Evolutionary conservation across 1,284 basidiomycete genomes (phyloP).

Genomic region (Macrocystidia cucumis): DNA sequence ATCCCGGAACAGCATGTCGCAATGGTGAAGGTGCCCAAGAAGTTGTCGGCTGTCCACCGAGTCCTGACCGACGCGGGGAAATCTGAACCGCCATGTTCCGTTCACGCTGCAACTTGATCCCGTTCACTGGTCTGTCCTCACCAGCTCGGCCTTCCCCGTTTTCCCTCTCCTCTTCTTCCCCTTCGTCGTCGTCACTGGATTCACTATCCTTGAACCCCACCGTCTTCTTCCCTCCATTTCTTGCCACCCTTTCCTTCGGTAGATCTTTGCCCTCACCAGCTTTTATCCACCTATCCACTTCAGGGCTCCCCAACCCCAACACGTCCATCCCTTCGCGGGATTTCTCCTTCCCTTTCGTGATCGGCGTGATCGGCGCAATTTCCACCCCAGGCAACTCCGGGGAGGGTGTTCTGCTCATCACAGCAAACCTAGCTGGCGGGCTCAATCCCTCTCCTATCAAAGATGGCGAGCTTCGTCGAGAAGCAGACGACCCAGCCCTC

Average conservation of each 20-base stretch:
- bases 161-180: constrained; percentile 10
- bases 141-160: too few relatives aligned
- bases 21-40: constrained; percentile 37
- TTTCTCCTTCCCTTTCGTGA: constrained; percentile 21
- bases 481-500: constrained; percentile 7
- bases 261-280: constrained; percentile 21
- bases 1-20: constrained; percentile 14
- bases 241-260: constrained; percentile 13
- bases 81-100: constrained; percentile 45
- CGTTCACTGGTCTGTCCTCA: too few relatives aligned
- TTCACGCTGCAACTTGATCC: too few relatives aligned
- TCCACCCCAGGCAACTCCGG: constrained; percentile 39
- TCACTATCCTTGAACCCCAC: constrained; percentile 24
- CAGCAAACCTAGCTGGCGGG: constrained; percentile 5
- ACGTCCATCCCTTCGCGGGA: constrained; percentile 17
- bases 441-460: not conserved
- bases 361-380: constrained; percentile 34
- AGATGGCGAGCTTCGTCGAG: not conserved
- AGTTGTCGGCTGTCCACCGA: constrained; percentile 17
- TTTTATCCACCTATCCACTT: constrained; percentile 38
- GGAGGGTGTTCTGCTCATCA: constrained; percentile 38
- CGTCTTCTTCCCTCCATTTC: constrained; percentile 25
- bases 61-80: constrained; percentile 43
- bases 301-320: constrained; percentile 41
- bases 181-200: constrained; percentile 17